Evolutionary conservation across 2,329 filamentous ascomycete genomes (phyloP), one percentile per base, ranked within the genome.

Genomic region (Fusarium sp.): DNA sequence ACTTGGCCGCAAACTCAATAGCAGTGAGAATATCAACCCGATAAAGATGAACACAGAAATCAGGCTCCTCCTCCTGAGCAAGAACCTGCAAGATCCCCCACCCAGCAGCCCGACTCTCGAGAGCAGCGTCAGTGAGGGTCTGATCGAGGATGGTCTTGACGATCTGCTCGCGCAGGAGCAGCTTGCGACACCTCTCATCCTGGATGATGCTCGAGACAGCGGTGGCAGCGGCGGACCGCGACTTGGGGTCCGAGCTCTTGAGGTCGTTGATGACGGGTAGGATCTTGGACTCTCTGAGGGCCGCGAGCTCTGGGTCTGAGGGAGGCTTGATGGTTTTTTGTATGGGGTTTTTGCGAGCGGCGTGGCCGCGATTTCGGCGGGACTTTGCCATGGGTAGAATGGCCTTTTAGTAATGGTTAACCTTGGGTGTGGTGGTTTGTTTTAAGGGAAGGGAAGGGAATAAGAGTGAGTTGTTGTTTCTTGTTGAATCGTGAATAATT

Each of bases 41-140:
- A 77, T 88, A 92, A 67, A 93, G 80, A 75, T 93, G 91, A 23
- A 93, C 84, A 72, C 90, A 92, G 68, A 93, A 93, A 77, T 92
- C 91, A 14, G 88, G 84, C 75, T 92, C 91, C 80, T 93, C 92
- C 77, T 92, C 88, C 71, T 89, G 84, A 3, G 88, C 89, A 63
- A 93, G 84, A 48, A 90, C 87, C 73, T 88, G 87, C 62, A 93
- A 83, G 73, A 93, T 91, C 14, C 89, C 88, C 92, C 92, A 93
- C n/a, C 90, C 92, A 23, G 91, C 89, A 50, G 90, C 89, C 57
- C 89, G 87, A 76, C 90, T 90, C 81, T 93, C 91, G 62, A 92
- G 84, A 67, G 86, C 89, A 41, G 87, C 83, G 78, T 93, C 91
- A 27, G 90, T 91, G 66, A 93, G 82, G 34, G 90, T 92, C 83